Percentiles rank a stretch among this genome's conserved stretches.
phyloP scores from a whole-genome alignment of 106 monocot species.

The Apostasia ramifera region DNA sequence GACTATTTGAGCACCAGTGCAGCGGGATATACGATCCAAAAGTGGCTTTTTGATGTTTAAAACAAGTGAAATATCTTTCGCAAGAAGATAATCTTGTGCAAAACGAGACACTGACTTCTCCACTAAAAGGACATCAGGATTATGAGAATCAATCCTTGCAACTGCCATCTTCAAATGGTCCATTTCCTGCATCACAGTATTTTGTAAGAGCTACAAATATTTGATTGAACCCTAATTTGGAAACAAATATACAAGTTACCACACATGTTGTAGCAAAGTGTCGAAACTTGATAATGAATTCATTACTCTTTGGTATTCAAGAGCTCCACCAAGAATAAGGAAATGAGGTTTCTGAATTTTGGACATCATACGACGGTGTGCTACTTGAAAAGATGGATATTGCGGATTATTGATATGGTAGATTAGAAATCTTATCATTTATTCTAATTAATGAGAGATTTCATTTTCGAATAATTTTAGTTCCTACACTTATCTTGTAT shows the following conservation, averaged over 20 bases:
- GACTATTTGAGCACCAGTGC: conserved; percentile 81
- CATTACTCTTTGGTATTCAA: conserved; percentile 83
- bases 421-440: too few relatives aligned
- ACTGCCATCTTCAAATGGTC: conserved; percentile 99
- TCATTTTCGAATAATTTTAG: too few relatives aligned
- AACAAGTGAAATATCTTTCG: conserved; percentile 82
- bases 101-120: conserved; percentile 89
- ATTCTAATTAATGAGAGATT: too few relatives aligned
- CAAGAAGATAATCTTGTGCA: conserved; percentile 89
- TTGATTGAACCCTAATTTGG: neutral
- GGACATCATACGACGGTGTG: conserved; percentile 80
- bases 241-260: neutral
- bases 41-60: conserved; percentile 83
- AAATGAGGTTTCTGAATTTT: conserved; percentile 70
- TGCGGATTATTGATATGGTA: too few relatives aligned
- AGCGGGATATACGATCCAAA: conserved; percentile 75
- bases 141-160: conserved; percentile 77
- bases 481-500: too few relatives aligned
- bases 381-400: conserved; percentile 10
- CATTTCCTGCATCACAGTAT: conserved; percentile 58
- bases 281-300: conserved; percentile 84
- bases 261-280: conserved; percentile 91
- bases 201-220: conserved; percentile 1
- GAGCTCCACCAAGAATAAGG: conserved; percentile 86
- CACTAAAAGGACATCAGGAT: conserved; percentile 79